Conservation (phyloP, 345 rosid species). For the Streptanthus diversifolius region DNA sequence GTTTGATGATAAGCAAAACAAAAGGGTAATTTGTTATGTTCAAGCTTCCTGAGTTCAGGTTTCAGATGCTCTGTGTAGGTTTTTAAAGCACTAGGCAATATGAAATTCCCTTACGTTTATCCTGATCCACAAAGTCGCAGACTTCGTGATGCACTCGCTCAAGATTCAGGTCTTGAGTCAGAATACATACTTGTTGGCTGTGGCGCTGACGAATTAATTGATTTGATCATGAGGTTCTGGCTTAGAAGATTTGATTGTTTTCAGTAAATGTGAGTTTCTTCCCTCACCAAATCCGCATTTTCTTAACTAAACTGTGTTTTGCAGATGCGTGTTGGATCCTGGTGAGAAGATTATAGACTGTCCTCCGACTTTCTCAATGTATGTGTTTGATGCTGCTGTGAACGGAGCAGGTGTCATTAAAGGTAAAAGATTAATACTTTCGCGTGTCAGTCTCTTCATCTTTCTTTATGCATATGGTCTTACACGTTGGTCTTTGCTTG, state of each 20-base stretch:
- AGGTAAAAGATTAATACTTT: conserved; percentile 42
- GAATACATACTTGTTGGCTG: conserved; percentile 90
- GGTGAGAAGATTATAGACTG: conserved; percentile 95
- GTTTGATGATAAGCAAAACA: neutral
- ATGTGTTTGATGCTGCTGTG: conserved; percentile 95
- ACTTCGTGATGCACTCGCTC: conserved; percentile 78
- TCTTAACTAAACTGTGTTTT: neutral
- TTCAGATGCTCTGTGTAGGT: conserved; percentile 61
- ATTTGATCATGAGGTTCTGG: conserved; percentile 89
- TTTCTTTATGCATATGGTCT: neutral
- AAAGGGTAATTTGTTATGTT: neutral
- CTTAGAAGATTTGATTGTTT: neutral
- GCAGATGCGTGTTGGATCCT: conserved; percentile 89
- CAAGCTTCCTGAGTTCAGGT: conserved; percentile 2
- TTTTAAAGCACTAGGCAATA: conserved; percentile 74
- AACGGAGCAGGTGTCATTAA: conserved; percentile 76
- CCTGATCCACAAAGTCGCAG: conserved; percentile 88
- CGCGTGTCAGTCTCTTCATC: neutral
- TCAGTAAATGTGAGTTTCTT: neutral
- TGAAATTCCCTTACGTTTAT: conserved; percentile 85
- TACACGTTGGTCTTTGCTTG: conserved; percentile 6
- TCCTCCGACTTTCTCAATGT: conserved; percentile 98
- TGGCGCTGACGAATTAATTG: conserved; percentile 95
- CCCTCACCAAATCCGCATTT: neutral
- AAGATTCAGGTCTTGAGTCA: conserved; percentile 83